Percentiles rank a stretch among this genome's conserved stretches.
These are phyloP conservation scores for Cicer bijugum DNA, from an alignment of 306 rosid species.

Conservation along the genomic window DNA sequence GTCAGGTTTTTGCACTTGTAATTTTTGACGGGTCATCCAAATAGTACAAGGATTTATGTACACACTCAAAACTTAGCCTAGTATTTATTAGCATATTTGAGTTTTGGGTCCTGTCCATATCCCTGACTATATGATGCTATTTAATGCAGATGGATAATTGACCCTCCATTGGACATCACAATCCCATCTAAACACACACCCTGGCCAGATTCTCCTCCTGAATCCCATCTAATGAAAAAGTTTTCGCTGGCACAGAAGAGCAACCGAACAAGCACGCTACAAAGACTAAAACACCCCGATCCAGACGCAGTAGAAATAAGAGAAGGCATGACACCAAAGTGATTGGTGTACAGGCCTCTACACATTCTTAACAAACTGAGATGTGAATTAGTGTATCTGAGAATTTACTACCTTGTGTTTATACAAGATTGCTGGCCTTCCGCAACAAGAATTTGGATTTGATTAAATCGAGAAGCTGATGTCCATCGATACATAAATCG, in stretches of 20 bases:
- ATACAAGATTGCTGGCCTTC: conserved; percentile 50
- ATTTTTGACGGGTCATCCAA: neutral
- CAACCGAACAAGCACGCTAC: conserved; percentile 59
- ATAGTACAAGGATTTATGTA: conserved; percentile 30
- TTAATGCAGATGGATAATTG: conserved; percentile 79
- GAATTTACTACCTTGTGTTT: conserved; percentile 52
- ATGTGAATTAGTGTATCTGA: conserved; percentile 35
- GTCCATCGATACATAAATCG: conserved; percentile 34
- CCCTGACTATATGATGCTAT: conserved; percentile 36
- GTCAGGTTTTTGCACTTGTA: conserved; percentile 22
- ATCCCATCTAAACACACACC: conserved; percentile 88
- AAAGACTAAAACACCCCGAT: conserved; percentile 69
- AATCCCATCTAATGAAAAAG: conserved; percentile 68
- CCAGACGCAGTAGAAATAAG: too few species aligned
- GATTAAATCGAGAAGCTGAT: conserved; percentile 48
- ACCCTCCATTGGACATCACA: conserved; percentile 90
- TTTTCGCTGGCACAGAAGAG: conserved; percentile 50
- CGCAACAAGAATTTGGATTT: conserved; percentile 44
- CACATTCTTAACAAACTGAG: conserved; percentile 66
- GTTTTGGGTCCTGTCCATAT: neutral
- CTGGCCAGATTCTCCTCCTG: conserved; percentile 98
- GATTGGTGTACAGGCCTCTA: too few species aligned
- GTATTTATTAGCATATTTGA: neutral
- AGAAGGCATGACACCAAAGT: too few species aligned
- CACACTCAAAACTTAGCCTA: neutral